phyloP scores from a whole-genome alignment of 208 protist genomes.

The Angomonas desouzai region DNA sequence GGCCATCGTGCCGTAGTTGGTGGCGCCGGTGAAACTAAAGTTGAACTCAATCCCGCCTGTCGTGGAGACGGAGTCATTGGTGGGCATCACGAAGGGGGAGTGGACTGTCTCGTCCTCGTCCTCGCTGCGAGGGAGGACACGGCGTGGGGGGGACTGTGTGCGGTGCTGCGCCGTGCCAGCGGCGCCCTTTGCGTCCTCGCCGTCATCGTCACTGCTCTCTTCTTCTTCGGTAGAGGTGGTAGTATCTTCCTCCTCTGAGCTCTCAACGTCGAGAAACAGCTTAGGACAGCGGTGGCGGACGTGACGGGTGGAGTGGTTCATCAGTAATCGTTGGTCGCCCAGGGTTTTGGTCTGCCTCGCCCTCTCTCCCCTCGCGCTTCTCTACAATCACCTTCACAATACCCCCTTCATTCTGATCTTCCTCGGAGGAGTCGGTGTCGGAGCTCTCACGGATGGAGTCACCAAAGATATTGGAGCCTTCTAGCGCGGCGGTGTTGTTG shows the following conservation, averaged over 20 bases:
- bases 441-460: constrained; percentile 8
- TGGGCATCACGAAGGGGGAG: not conserved
- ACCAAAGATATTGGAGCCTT: constrained; percentile 15
- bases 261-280: constrained; percentile 36
- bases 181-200: not conserved
- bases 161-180: not conserved
- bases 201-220: constrained; percentile 11
- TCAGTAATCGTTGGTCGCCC: constrained; percentile 31
- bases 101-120: constrained; percentile 6
- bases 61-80: not conserved
- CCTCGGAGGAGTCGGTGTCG: constrained; percentile 20
- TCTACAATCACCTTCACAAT: constrained; percentile 24
- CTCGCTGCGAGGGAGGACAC: not conserved
- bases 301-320: constrained; percentile 40
- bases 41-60: not conserved
- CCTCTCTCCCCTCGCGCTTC: not conserved
- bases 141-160: constrained; percentile 6
- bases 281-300: constrained; percentile 47
- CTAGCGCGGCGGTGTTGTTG: constrained; percentile 22
- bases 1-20: constrained; percentile 9
- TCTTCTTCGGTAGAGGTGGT: constrained; percentile 15
- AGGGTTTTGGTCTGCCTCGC: not conserved
- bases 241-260: constrained; percentile 26
- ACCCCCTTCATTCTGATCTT: constrained; percentile 25
- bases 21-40: constrained; percentile 12